Evolutionary conservation across 106 monocot genomes (phyloP), one percentile per base, ranked within the genome.

Genomic region (Dendrobium nobile): DNA sequence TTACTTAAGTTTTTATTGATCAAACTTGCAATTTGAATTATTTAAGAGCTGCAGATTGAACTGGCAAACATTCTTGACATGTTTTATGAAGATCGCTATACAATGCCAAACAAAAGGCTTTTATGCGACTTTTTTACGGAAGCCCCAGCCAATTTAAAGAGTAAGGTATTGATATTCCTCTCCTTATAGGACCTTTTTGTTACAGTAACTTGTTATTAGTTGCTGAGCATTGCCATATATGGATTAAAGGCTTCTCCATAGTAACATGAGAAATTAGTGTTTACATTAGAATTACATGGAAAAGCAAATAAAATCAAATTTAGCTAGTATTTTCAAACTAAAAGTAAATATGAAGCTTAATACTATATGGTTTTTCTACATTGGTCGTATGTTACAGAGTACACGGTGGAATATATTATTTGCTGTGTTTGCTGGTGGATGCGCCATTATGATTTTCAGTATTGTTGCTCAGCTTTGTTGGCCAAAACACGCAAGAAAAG

Each of bases 81-180:
- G 90, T 91, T 85, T 80, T 92, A 88, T 85, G 97, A 98, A 86
- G 97, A 98, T 85, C 84, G 68, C 22, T 94, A 84, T 73, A 94
- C 97, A 51, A 76, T 94, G 7, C 92, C 94, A 42, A 80, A 76
- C 10, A 94, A 98, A 84, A 64, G 81, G 20, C 82, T 98, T 82
- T 85, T 78, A 67, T 89, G 13, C 51, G 13, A 51, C 13, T 13
- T 88, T 79, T 73, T 79, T 79, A 82, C 79, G 68, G 84, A 86
- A 81, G 67, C 81, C 77, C 83, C 85, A 73, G 79, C 78, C 75
- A 47, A 82, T 15, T 80, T 84, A 55, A 90, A 67, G 44, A 87
- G 64, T 40, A 86, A 94, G 92, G 97, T 90, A 79, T 37, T 45
- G 9, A 41, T 43, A 9, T 26, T 37, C 41, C 67, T 84, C 47